Conservation (phyloP, 2,329 filamentous ascomycete species). For the Fonsecaea multimorphosa region DNA sequence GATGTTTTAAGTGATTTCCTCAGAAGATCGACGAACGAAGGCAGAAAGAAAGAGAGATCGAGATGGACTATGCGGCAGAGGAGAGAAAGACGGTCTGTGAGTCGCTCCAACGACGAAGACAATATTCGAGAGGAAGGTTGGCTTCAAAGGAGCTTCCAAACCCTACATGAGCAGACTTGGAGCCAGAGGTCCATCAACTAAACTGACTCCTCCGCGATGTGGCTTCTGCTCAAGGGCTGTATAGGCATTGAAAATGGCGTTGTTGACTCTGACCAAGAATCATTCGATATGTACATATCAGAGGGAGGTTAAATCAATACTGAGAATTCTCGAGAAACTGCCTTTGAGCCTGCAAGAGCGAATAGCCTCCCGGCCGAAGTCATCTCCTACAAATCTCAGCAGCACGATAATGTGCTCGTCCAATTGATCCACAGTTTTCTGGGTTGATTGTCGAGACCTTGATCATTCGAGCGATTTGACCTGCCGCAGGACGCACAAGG, state of each 20-base stretch:
- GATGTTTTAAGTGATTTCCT: background rate
- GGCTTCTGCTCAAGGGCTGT: slow-evolving; percentile 3
- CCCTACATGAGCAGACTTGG: background rate
- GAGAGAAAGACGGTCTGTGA: background rate
- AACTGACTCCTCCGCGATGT: background rate
- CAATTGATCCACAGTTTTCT: too few relatives aligned
- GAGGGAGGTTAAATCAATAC: slow-evolving; percentile 8
- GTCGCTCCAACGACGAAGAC: background rate
- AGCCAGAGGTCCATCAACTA: background rate
- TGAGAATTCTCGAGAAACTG: background rate
- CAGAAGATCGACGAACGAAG: background rate
- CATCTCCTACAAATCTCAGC: background rate
- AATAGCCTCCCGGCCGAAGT: background rate
- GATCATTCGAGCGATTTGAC: background rate
- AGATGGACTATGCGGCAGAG: background rate
- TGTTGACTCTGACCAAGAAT: slow-evolving; percentile 5
- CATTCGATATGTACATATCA: slow-evolving; percentile 23
- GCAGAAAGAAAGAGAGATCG: background rate
- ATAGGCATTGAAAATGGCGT: slow-evolving; percentile 21
- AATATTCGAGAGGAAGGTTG: background rate
- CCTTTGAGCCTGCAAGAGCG: background rate
- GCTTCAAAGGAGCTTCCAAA: background rate
- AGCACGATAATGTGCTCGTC: background rate
- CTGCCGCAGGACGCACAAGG: background rate
- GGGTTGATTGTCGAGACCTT: background rate